Evolutionary conservation across 2,329 filamentous ascomycete genomes (phyloP).

Genomic region (Penicillium capsulatum): DNA sequence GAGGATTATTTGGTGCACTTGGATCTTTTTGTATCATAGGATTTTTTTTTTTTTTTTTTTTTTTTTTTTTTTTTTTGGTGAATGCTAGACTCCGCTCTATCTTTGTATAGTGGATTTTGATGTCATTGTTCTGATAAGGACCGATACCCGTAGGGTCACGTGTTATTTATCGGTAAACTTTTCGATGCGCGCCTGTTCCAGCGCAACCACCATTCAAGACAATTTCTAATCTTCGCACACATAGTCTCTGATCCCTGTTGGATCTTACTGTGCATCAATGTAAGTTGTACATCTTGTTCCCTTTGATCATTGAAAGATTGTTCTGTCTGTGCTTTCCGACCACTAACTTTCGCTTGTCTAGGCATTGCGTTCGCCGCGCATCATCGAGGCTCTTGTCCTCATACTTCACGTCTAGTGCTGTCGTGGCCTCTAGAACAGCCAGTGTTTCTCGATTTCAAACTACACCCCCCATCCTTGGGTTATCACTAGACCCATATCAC

Average conservation of each 20-base stretch:
- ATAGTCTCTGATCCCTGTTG: too few relatives aligned
- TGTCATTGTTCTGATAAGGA: neutral
- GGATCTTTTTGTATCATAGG: slow-evolving; percentile 5
- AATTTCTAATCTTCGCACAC: too few relatives aligned
- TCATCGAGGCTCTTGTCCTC: slow-evolving; percentile 53
- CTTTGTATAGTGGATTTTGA: neutral
- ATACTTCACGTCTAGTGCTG: slow-evolving; percentile 21
- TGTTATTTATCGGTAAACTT: slow-evolving; percentile 3
- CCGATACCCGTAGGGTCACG: too few relatives aligned
- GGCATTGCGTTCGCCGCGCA: slow-evolving; percentile 56
- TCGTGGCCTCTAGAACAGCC: slow-evolving; percentile 35
- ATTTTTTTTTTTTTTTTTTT: neutral
- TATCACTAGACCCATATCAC: slow-evolving; percentile 33
- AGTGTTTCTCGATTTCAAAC: slow-evolving; percentile 24
- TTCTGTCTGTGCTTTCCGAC: neutral
- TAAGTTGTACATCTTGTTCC: too few relatives aligned
- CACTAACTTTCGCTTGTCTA: slow-evolving; percentile 25
- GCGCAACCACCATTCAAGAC: too few relatives aligned
- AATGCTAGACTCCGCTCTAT: slow-evolving; percentile 5
- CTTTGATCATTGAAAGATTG: too few relatives aligned
- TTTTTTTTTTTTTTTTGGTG: too few relatives aligned
- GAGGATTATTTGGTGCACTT: neutral
- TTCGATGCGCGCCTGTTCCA: neutral
- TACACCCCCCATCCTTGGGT: neutral
- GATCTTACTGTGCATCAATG: too few relatives aligned